Conservation (phyloP, 2,329 filamentous ascomycete genomes). For the Blastomyces emzantsi region DNA sequence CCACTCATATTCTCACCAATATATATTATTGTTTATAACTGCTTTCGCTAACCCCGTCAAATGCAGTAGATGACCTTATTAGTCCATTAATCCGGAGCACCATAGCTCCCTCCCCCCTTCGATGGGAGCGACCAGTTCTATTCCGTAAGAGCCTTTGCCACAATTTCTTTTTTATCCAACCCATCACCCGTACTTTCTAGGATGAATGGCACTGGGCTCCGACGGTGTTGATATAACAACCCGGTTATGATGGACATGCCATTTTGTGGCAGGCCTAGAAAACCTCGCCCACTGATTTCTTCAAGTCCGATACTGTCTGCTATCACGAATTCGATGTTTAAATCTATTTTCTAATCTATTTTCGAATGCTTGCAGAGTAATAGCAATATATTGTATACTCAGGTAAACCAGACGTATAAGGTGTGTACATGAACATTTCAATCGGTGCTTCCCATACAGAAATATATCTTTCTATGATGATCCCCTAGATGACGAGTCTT, state of each 20-base stretch:
- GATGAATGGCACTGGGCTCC: slow-evolving; percentile 99
- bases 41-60: background rate
- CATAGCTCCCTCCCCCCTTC: background rate
- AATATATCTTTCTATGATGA: slow-evolving; percentile 35
- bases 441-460: slow-evolving; percentile 14
- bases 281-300: slow-evolving; percentile 93
- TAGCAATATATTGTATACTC: background rate
- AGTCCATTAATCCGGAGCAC: background rate
- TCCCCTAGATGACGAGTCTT: slow-evolving; percentile 57
- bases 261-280: slow-evolving; percentile 97
- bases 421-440: slow-evolving; percentile 10
- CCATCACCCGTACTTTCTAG: slow-evolving; percentile 35
- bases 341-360: background rate
- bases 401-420: background rate
- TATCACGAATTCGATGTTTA: background rate
- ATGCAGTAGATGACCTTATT: background rate
- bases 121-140: background rate
- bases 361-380: background rate
- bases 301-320: background rate
- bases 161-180: slow-evolving; percentile 14
- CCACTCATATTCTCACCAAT: background rate
- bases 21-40: background rate
- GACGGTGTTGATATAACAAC: slow-evolving; percentile 50
- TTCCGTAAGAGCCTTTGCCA: slow-evolving; percentile 3
- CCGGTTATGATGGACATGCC: slow-evolving; percentile 75